Conservation (phyloP, 164 flowering plant genomes). For the Warburgia ugandensis region DNA sequence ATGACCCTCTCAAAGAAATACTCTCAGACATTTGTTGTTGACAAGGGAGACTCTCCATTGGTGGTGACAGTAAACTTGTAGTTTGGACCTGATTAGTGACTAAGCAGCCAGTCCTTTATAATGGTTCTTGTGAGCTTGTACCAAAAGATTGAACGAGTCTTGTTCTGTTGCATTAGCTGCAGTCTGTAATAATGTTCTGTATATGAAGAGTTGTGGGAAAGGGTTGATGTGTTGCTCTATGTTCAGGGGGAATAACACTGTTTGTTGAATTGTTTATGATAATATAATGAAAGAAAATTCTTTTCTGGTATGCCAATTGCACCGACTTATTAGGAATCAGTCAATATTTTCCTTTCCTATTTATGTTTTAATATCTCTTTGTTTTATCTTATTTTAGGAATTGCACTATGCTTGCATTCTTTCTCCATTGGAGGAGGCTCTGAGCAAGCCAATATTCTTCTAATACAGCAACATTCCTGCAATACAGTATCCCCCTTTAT, state of each 20-base stretch:
- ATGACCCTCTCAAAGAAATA: conserved; percentile 22
- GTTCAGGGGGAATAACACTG: neutral
- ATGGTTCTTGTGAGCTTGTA: neutral
- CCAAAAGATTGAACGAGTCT: neutral
- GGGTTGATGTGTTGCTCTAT: neutral
- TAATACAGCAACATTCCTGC: too few species aligned
- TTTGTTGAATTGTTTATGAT: too few species aligned
- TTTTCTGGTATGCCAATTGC: neutral
- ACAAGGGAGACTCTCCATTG: conserved; percentile 52
- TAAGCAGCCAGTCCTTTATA: neutral
- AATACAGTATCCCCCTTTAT: too few species aligned
- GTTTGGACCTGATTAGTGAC: too few species aligned
- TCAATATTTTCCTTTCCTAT: too few species aligned
- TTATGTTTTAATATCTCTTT: too few species aligned
- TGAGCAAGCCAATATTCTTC: too few species aligned
- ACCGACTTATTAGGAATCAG: neutral
- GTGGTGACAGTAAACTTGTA: conserved; percentile 49
- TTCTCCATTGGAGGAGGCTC: too few species aligned
- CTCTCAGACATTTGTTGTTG: conserved; percentile 60
- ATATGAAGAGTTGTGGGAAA: neutral
- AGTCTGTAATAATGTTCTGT: neutral
- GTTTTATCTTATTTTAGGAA: neutral
- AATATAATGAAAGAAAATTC: neutral
- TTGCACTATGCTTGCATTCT: neutral
- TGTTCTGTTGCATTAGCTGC: neutral